A percentile compares a stretch with the other conserved stretches of the same genome.
Evolutionary conservation across 306 rosid genomes (phyloP).

Genomic region (Mimosa pudica): DNA sequence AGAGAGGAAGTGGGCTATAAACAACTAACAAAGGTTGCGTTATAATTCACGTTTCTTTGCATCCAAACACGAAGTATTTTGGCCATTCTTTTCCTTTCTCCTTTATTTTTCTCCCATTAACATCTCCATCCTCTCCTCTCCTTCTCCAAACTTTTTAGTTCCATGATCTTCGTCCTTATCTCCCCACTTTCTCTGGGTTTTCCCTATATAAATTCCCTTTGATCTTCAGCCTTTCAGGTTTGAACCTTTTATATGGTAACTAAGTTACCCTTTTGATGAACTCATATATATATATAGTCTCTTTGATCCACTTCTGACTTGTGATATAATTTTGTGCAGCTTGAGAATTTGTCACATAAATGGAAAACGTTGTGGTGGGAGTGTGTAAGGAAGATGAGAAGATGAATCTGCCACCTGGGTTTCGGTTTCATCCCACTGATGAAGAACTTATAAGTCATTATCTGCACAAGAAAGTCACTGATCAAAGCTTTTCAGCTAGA

Average conservation of each 20-base stretch:
- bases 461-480: slow-evolving; percentile 64
- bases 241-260: not conserved
- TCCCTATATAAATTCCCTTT: slow-evolving; percentile 17
- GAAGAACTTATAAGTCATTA: slow-evolving; percentile 95
- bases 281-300: not conserved
- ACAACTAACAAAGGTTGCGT: slow-evolving; percentile 64
- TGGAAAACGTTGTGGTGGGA: slow-evolving; percentile 54
- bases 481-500: slow-evolving; percentile 55
- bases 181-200: slow-evolving; percentile 15
- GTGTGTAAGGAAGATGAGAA: slow-evolving; percentile 48
- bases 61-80: slow-evolving; percentile 56
- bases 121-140: slow-evolving; percentile 31
- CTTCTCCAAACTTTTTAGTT: slow-evolving; percentile 30
- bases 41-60: slow-evolving; percentile 79
- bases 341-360: not conserved
- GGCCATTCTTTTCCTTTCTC: slow-evolving; percentile 48
- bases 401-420: slow-evolving; percentile 82
- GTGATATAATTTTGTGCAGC: not conserved
- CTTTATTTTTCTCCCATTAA: slow-evolving; percentile 33
- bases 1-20: slow-evolving; percentile 46
- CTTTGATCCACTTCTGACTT: not conserved
- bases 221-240: slow-evolving; percentile 16
- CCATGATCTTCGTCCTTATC: slow-evolving; percentile 37
- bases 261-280: not conserved
- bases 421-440: slow-evolving; percentile 94